phyloP scores from a whole-genome alignment of 108 stramenopile species.

The Chaetoceros tenuissimus region DNA sequence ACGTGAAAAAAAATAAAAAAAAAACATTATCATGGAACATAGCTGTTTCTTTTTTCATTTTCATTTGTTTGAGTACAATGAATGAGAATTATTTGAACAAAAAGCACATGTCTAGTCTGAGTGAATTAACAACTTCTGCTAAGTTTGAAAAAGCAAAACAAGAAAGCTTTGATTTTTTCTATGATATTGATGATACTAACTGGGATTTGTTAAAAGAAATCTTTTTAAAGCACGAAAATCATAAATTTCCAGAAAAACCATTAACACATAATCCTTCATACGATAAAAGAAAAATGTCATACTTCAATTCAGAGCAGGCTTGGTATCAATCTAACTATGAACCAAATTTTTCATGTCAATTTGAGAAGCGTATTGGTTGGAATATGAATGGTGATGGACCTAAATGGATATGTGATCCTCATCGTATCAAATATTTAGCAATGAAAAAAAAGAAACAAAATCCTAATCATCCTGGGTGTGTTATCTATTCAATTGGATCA shows the following conservation, averaged over 20 bases:
- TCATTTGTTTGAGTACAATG: too few species aligned
- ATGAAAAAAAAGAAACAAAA: constrained; percentile 10
- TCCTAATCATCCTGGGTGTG: constrained; percentile 22
- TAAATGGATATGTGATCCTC: constrained; percentile 62
- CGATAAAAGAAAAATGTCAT: not conserved
- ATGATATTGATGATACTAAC: constrained; percentile 12
- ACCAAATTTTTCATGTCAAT: constrained; percentile 46
- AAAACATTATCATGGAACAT: too few species aligned
- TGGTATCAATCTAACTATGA: constrained; percentile 41
- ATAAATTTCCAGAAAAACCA: constrained; percentile 5
- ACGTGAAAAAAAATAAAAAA: too few species aligned
- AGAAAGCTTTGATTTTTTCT: constrained; percentile 25
- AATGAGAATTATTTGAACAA: too few species aligned
- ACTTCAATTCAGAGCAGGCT: constrained; percentile 3
- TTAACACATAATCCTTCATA: constrained; percentile 7
- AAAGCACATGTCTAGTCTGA: too few species aligned
- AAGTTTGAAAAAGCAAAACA: too few species aligned
- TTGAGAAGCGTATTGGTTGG: constrained; percentile 34
- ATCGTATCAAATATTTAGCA: constrained; percentile 23
- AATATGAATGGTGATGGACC: constrained; percentile 44
- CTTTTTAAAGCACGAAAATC: not conserved
- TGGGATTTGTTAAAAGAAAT: constrained; percentile 14
- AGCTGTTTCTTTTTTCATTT: too few species aligned
- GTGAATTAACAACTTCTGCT: too few species aligned
- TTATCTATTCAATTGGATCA: constrained; percentile 47